Percentiles rank a stretch among this genome's conserved stretches.
phyloP scores from a whole-genome alignment of 305 asterid genomes.

The Galium porrigens region DNA sequence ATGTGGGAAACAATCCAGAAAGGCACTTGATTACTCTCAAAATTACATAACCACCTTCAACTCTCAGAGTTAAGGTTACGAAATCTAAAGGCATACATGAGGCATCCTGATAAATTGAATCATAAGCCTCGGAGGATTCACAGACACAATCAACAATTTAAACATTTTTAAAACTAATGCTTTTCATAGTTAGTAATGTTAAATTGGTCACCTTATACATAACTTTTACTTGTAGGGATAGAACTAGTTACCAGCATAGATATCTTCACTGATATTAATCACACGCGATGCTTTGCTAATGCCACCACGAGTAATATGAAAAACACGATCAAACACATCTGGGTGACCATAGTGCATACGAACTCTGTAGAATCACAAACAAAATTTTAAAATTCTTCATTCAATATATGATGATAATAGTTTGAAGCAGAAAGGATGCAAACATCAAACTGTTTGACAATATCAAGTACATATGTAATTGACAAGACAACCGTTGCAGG shows the following conservation, averaged over 20 bases:
- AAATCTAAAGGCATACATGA: not conserved
- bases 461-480: not conserved
- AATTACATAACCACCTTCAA: not conserved
- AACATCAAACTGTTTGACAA: not conserved
- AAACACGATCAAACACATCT: constrained; percentile 84
- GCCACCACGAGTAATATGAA: constrained; percentile 96
- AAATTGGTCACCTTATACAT: not conserved
- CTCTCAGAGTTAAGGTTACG: not conserved
- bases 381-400: not conserved
- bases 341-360: constrained; percentile 99
- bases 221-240: no score
- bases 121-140: not conserved
- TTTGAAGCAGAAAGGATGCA: not conserved
- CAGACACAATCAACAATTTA: not conserved
- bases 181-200: no score
- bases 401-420: not conserved
- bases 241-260: constrained; percentile 49
- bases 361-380: constrained; percentile 43
- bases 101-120: not conserved
- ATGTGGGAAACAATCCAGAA: not conserved
- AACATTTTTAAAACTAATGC: no score
- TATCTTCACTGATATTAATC: constrained; percentile 93
- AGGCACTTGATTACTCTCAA: not conserved
- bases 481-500: not conserved
- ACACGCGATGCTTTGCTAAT: constrained; percentile 95